Conservation (phyloP, 2,329 filamentous ascomycete species). For the Trichocomaceae sp. region DNA sequence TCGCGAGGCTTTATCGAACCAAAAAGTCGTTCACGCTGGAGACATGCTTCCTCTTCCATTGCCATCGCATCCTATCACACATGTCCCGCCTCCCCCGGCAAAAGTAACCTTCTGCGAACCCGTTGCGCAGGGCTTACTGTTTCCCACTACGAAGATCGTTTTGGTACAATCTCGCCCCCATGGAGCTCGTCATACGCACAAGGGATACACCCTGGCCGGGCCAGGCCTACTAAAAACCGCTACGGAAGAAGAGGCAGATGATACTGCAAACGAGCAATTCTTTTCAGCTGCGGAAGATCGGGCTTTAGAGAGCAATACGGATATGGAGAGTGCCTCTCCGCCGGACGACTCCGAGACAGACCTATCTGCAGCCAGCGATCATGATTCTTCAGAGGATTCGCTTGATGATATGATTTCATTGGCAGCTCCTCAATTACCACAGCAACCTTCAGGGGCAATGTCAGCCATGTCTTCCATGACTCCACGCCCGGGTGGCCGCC, state of each 20-base stretch:
- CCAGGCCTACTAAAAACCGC: slow-evolving; percentile 44
- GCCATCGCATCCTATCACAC: slow-evolving; percentile 75
- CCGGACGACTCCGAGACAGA: slow-evolving; percentile 58
- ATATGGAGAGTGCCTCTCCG: slow-evolving; percentile 49
- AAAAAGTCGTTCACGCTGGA: slow-evolving; percentile 74
- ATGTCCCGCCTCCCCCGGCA: slow-evolving; percentile 74
- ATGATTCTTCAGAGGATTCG: slow-evolving; percentile 85
- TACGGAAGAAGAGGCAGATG: slow-evolving; percentile 59
- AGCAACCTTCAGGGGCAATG: slow-evolving; percentile 70
- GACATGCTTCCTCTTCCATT: slow-evolving; percentile 74
- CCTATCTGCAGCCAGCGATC: slow-evolving; percentile 45
- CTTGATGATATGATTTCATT: slow-evolving; percentile 91
- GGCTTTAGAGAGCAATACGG: slow-evolving; percentile 35
- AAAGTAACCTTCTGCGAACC: slow-evolving; percentile 92
- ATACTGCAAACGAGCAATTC: slow-evolving; percentile 84
- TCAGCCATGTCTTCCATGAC: slow-evolving; percentile 76
- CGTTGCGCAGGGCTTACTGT: slow-evolving; percentile 77
- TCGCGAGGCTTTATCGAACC: slow-evolving; percentile 63
- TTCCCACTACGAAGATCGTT: slow-evolving; percentile 74
- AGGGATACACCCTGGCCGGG: slow-evolving; percentile 7
- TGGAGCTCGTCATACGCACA: slow-evolving; percentile 30
- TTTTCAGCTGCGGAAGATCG: slow-evolving; percentile 85
- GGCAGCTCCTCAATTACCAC: slow-evolving; percentile 67
- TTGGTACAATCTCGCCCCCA: slow-evolving; percentile 52
- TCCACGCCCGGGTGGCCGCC: slow-evolving; percentile 65